Evolutionary conservation across 108 stramenopile genomes (phyloP).

Genomic region (Skeletonema potamos): DNA sequence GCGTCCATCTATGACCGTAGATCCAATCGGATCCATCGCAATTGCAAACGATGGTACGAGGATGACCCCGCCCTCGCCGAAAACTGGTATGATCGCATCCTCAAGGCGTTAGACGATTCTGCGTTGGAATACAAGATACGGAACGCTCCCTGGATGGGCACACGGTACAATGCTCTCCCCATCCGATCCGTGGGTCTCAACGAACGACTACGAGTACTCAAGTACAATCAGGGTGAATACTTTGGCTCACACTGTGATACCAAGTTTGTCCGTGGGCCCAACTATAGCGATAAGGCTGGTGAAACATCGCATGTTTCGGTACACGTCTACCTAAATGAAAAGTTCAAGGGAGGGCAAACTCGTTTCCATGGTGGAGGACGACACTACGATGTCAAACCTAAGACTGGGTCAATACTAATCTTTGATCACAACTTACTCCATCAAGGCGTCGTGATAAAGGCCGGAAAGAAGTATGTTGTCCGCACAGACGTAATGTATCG

Average conservation of each 20-base stretch:
- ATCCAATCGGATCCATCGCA: constrained; percentile 15
- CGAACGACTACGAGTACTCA: constrained; percentile 36
- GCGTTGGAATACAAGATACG: constrained; percentile 21
- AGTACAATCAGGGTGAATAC: constrained; percentile 32
- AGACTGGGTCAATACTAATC: constrained; percentile 35
- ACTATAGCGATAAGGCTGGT: constrained; percentile 15
- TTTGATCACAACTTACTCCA: constrained; percentile 41
- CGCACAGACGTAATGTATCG: constrained; percentile 48
- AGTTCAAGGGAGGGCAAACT: constrained; percentile 38
- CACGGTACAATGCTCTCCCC: not conserved
- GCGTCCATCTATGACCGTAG: constrained; percentile 21
- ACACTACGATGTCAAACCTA: constrained; percentile 25
- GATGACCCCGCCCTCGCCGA: constrained; percentile 19
- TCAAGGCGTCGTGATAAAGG: constrained; percentile 16
- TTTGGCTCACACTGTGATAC: constrained; percentile 37
- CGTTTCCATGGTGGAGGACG: constrained; percentile 23
- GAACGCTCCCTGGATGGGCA: constrained; percentile 18
- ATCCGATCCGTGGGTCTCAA: constrained; percentile 34
- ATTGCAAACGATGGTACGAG: constrained; percentile 18
- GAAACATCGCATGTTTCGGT: constrained; percentile 34
- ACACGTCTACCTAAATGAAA: constrained; percentile 42
- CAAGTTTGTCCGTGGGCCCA: constrained; percentile 21
- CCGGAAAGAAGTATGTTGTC: constrained; percentile 45
- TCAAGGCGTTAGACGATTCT: constrained; percentile 22
- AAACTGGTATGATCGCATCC: constrained; percentile 41